Base-by-base conservation (phyloP, 2,329 filamentous ascomycete genomes). In the Hymenoscyphus linearis region DNA sequence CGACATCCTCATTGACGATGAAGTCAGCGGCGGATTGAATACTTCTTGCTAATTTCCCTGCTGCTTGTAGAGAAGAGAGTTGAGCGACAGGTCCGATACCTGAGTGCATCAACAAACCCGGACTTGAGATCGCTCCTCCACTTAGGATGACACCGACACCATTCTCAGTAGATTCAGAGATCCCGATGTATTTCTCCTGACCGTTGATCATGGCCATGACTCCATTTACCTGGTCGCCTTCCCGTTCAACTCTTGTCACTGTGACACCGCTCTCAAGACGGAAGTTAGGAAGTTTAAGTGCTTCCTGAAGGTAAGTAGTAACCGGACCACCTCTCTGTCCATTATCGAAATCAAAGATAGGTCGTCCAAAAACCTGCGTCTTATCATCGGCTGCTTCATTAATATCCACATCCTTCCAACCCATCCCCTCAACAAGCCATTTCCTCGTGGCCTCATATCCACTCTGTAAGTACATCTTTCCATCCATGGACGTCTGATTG, bases 31-130 rank as follows among this genome's bases (percentile, higher is more conserved):
- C 68, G 1, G 70, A 61, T 0, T 70, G 64, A 9, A 76, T 62
- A 4, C 71, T 62, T 3, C 64, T 60, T 2, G 71, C 70, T 4
- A 79, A 69, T 12, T 76, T 70, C 13, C 75, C 76, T 27, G 70
- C 71, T 10, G 66, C 55, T 4, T 74, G 70, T 22, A 79, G 71
- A n/a, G 67, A 68, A 1, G 66, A 53, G 7, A 72, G 64, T 6
- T 62, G 61, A n/a, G 57, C 57, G 10, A 64, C 53, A 26, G 77
- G 74, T 0, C 80, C 80, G 35, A 84, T 75, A 16, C 81, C 81
- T 52, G 78, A 80, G 1, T 81, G 75, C 72, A 80, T 80, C 1
- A 83, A 74, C 2, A 83, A 74, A 62, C 81, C 79, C 0, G 80
- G 80, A 9, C 78, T 78, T 69, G 79, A 78, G 65, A 82, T 79